Percentiles rank a stretch among this genome's conserved stretches.
Conservation (phyloP, 306 rosid species). For the Geum urbanum region DNA sequence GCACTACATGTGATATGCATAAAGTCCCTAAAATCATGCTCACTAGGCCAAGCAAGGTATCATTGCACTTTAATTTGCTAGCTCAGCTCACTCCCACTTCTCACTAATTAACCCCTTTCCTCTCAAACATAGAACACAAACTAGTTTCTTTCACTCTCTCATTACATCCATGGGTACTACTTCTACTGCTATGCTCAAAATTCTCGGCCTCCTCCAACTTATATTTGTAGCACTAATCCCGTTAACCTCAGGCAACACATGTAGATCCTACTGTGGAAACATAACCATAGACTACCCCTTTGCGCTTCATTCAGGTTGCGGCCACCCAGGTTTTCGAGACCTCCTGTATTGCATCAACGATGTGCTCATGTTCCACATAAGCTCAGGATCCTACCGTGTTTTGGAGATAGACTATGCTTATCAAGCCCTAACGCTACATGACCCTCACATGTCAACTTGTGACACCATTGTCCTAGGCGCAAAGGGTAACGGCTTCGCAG, state of each 20-base stretch:
- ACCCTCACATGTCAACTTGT: constrained; percentile 93
- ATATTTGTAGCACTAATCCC: constrained; percentile 21
- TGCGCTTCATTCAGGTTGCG: constrained; percentile 69
- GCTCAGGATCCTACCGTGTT: constrained; percentile 86
- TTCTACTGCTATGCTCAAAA: constrained; percentile 18
- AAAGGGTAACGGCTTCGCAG: constrained; percentile 64
- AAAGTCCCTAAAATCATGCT: constrained; percentile 43
- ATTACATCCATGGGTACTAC: constrained; percentile 38
- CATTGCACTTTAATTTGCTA: constrained; percentile 30
- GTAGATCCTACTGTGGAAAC: constrained; percentile 89
- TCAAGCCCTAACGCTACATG: constrained; percentile 73
- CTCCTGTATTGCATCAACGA: constrained; percentile 83
- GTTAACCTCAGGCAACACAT: constrained; percentile 23
- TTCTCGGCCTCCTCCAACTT: constrained; percentile 26
- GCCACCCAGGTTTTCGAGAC: constrained; percentile 96
- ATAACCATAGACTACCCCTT: constrained; percentile 88
- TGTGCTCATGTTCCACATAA: constrained; percentile 80
- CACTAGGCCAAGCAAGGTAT: constrained; percentile 45
- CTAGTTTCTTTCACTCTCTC: constrained; percentile 12
- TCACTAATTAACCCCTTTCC: not conserved
- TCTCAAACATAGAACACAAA: not conserved
- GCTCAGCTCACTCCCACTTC: constrained; percentile 7
- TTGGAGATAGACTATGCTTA: constrained; percentile 89
- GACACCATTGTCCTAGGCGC: constrained; percentile 59
- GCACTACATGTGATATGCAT: constrained; percentile 19